Percentiles rank a stretch among this genome's conserved stretches.
Evolutionary conservation across 441 rosid species (phyloP).

Genomic region (Bocquillonia castaneifolia): DNA sequence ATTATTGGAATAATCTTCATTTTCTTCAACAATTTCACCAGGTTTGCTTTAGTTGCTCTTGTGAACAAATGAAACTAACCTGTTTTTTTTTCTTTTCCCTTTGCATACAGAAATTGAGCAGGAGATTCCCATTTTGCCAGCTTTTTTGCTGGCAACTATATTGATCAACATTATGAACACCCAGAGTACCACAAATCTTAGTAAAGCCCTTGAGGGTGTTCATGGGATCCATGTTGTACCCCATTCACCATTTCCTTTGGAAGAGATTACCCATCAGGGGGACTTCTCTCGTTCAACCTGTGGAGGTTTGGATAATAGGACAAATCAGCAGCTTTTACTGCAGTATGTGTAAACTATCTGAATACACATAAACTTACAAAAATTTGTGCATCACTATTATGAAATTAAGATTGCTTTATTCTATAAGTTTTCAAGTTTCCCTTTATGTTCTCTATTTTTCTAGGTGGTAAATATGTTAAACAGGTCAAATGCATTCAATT

Average conservation of each 20-base stretch:
- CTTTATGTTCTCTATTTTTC: not conserved
- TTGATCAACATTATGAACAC: constrained; percentile 41
- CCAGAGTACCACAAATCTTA: constrained; percentile 32
- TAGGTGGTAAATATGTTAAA: constrained; percentile 1
- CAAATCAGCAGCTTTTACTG: constrained; percentile 48
- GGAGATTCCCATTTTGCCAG: constrained; percentile 37
- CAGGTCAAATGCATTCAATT: not conserved
- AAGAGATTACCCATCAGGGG: constrained; percentile 43
- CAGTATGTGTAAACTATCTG: constrained; percentile 46
- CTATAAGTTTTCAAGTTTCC: not conserved
- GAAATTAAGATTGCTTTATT: not conserved
- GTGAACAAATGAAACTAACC: not conserved
- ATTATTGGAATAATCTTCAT: not conserved
- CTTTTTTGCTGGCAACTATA: constrained; percentile 44
- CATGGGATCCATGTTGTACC: constrained; percentile 69
- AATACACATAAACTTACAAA: not conserved
- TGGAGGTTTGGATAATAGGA: constrained; percentile 37
- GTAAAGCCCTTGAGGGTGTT: constrained; percentile 65
- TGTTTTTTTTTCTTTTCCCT: constrained; percentile 1
- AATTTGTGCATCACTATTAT: not conserved
- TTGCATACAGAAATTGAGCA: constrained; percentile 20
- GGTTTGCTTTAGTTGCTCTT: not conserved
- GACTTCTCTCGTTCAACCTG: constrained; percentile 34
- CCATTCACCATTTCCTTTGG: constrained; percentile 58
- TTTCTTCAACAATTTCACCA: not conserved